A percentile compares a stretch with the other conserved stretches of the same genome.
Conservation (phyloP, 345 rosid genomes). For the Populus deltoides region DNA sequence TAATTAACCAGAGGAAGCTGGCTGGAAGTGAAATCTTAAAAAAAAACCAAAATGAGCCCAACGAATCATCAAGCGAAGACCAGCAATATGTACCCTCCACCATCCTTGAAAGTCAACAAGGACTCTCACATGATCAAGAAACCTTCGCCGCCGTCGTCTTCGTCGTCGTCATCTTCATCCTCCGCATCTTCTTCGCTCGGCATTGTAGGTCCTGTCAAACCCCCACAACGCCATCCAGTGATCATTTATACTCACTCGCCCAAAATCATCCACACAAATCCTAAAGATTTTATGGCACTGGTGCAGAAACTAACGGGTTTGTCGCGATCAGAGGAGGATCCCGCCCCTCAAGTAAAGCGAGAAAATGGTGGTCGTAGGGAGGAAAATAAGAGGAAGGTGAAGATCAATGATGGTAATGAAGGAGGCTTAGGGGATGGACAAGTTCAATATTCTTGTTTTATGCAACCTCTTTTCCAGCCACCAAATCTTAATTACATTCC, state of each 20-base stretch:
- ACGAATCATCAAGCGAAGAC: neutral
- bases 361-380: conserved; percentile 14
- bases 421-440: conserved; percentile 41
- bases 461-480: conserved; percentile 38
- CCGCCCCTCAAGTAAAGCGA: neutral
- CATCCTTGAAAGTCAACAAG: conserved; percentile 5
- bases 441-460: conserved; percentile 44
- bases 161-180: neutral
- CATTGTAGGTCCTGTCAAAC: conserved; percentile 19
- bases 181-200: conserved; percentile 24
- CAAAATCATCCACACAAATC: conserved; percentile 78
- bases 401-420: conserved; percentile 48
- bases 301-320: conserved; percentile 90
- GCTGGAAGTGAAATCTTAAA: neutral
- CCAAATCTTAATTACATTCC: conserved; percentile 38
- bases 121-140: conserved; percentile 19
- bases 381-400: conserved; percentile 18
- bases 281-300: conserved; percentile 81
- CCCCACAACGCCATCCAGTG: conserved; percentile 68
- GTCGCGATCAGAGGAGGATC: conserved; percentile 46
- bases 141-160: neutral
- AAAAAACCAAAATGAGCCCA: conserved; percentile 10
- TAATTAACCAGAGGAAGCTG: neutral
- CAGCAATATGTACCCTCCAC: conserved; percentile 2
- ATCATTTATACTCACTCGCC: conserved; percentile 95